phyloP scores from a whole-genome alignment of 2,329 filamentous ascomycete genomes.

The Hortaea werneckii region DNA sequence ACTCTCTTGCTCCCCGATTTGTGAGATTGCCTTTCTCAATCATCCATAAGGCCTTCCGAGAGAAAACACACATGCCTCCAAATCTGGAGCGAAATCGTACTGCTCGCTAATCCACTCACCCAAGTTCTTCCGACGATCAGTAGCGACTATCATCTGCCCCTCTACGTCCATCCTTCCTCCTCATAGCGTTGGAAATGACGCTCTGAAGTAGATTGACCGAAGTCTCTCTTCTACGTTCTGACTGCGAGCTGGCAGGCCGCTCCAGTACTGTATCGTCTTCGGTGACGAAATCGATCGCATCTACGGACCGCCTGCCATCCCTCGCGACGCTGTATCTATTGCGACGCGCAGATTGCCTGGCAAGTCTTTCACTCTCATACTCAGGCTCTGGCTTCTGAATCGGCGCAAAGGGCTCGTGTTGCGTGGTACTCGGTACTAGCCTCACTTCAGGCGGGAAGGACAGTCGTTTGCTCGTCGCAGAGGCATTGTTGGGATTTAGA shows the following conservation, averaged over 20 bases:
- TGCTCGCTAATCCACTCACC: not conserved
- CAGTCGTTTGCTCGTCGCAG: not conserved
- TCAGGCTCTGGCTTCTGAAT: not conserved
- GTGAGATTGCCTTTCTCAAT: no score
- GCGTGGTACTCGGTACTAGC: slow-evolving; percentile 2
- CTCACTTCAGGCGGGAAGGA: slow-evolving; percentile 1
- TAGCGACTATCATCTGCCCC: not conserved
- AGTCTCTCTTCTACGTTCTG: slow-evolving; percentile 4
- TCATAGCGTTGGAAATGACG: slow-evolving; percentile 5
- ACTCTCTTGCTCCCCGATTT: no score
- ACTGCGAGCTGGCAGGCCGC: slow-evolving; percentile 2
- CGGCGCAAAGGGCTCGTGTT: not conserved
- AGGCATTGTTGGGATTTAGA: no score
- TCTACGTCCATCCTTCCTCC: not conserved
- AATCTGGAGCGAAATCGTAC: no score
- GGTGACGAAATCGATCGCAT: not conserved
- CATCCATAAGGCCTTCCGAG: no score
- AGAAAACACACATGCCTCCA: no score
- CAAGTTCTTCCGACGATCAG: not conserved
- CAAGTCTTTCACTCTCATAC: not conserved
- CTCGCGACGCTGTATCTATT: not conserved
- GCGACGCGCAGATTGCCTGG: no score
- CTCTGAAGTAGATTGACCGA: slow-evolving; percentile 1
- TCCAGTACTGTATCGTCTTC: not conserved
- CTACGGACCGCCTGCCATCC: not conserved